A percentile compares a stretch with the other conserved stretches of the same genome.
phyloP scores from a whole-genome alignment of 345 rosid species.

The Anastatica hierochuntica region DNA sequence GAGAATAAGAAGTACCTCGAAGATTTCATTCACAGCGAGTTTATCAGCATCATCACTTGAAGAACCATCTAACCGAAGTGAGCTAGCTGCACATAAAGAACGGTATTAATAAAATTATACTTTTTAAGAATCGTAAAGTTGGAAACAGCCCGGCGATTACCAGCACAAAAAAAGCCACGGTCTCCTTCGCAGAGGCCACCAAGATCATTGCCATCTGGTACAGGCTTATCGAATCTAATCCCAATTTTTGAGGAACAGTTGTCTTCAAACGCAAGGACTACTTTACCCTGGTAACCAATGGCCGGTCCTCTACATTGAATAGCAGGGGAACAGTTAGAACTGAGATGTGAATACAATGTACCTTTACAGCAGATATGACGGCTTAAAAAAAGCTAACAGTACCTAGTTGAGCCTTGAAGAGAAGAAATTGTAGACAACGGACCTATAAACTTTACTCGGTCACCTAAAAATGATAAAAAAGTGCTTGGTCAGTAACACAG shows the following conservation, averaged over 20 bases:
- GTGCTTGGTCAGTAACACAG: constrained; percentile 8
- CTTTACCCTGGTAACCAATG: constrained; percentile 76
- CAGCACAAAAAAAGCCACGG: constrained; percentile 86
- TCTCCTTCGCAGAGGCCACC: constrained; percentile 92
- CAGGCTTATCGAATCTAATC: constrained; percentile 80
- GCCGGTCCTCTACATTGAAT: constrained; percentile 58
- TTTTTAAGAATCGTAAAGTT: neutral
- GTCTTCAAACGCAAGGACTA: constrained; percentile 84
- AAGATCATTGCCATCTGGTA: constrained; percentile 85
- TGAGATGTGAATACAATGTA: neutral
- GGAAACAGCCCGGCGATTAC: constrained; percentile 28
- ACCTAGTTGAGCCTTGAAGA: constrained; percentile 48
- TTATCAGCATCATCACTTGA: constrained; percentile 75
- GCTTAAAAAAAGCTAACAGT: neutral
- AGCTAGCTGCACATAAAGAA: constrained; percentile 42
- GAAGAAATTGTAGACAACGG: constrained; percentile 41
- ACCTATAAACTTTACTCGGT: constrained; percentile 72
- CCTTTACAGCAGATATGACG: neutral
- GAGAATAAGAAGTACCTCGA: constrained; percentile 47
- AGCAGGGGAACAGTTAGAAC: neutral
- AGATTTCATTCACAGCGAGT: constrained; percentile 73
- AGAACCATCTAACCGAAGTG: constrained; percentile 72
- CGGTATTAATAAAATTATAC: neutral
- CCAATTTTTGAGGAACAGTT: constrained; percentile 83
- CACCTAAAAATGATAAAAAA: constrained; percentile 50